Base-by-base conservation (phyloP, 352 stramenopile species). In the Globisporangium cederbergense region DNA sequence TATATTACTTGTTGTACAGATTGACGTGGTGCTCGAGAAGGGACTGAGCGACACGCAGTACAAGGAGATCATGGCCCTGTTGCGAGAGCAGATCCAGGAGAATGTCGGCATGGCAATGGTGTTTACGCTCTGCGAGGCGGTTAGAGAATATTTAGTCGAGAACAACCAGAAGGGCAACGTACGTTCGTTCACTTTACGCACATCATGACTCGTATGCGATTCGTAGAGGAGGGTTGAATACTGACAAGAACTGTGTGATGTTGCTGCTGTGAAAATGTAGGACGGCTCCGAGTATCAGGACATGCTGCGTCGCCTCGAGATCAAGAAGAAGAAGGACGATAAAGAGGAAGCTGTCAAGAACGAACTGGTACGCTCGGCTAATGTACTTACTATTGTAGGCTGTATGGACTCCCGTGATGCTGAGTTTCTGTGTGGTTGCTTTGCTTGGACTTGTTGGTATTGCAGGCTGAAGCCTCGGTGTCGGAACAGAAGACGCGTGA, bases 61-160 rank as follows among this genome's bases (percentile, higher is more conserved):
- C 61, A 93, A 92, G 67, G 87, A 94, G 62, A 78, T 94, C 58
- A 78, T 84, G 61, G 55, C 77, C 54, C 60, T 96, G 56, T 63
- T 96, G 60, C 60, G 66, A 25, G 64, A 82, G 45, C 86, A 94
- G 64, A 72, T 93, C 25, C 64, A 81, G 47, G 87, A 94, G 63
- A 94, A 94, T 64, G 76, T 90, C 57, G 86, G 86, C 55, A 94
- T 96, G 83, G 83, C 84, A 51, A 95, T 94, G 85, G 88, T 94
- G 64, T 96, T 91, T 72, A 93, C 83, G 54, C 58, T 96, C 38
- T 89, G 80, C 62, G 87, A 96, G 72, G 86, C 84, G 1, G 71
- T 93, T 47, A 80, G 86, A 38, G 87, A 94, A 73, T 96, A 93
- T 72, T 76, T 96, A 64, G 72, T 96, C 45, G 86, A 96, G 66